A percentile compares a stretch with the other conserved stretches of the same genome.
phyloP scores from a whole-genome alignment of 345 rosid species.

The Cochlearia excelsa region DNA sequence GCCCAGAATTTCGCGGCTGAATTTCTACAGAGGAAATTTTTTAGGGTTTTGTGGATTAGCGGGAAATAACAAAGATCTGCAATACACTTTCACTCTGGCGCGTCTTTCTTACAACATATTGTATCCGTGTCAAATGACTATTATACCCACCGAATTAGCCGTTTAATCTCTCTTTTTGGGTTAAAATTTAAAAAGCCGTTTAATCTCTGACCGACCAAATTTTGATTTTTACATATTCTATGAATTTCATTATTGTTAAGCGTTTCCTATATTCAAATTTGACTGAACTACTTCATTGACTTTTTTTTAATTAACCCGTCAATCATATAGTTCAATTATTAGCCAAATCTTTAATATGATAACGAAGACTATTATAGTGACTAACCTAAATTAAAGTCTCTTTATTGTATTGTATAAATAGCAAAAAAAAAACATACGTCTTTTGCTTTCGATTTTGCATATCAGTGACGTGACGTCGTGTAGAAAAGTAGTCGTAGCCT shows the following conservation, averaged over 20 bases:
- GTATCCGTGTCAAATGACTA: neutral
- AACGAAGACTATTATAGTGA: conserved; percentile 18
- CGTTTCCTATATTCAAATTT: too few relatives aligned
- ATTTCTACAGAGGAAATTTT: neutral
- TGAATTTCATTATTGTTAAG: too few relatives aligned
- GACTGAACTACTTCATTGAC: too few relatives aligned
- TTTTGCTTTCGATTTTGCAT: conserved; percentile 25
- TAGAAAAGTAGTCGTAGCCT: neutral
- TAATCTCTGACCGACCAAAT: neutral
- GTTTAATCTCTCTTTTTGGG: neutral
- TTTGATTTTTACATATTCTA: too few relatives aligned
- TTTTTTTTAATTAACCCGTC: too few relatives aligned
- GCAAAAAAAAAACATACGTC: conserved; percentile 5
- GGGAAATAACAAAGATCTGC: neutral
- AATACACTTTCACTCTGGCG: conserved; percentile 28
- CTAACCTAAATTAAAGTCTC: conserved; percentile 9
- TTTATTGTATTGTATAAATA: neutral
- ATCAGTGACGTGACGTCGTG: conserved; percentile 17
- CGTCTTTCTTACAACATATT: conserved; percentile 12
- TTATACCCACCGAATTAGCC: conserved; percentile 16
- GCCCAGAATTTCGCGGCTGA: too few relatives aligned
- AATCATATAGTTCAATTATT: too few relatives aligned
- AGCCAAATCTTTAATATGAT: neutral
- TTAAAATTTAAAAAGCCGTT: neutral
- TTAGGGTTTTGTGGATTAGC: conserved; percentile 20